phyloP scores from a whole-genome alignment of 345 rosid genomes.

The Lenwebbia sp. region DNA sequence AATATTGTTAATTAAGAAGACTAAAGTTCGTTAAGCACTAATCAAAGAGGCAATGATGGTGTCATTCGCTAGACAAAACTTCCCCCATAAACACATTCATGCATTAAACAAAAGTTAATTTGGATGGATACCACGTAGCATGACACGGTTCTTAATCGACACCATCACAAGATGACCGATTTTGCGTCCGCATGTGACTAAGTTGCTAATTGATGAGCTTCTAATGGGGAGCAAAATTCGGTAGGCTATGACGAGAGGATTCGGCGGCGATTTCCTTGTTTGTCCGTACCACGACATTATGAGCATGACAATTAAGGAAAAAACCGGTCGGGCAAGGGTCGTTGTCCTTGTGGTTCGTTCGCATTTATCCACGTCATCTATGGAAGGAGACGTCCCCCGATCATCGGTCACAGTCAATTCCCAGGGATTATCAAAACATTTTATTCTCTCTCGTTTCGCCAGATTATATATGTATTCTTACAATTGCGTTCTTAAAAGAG shows the following conservation, averaged over 20 bases:
- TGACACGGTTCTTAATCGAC: neutral
- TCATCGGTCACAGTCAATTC: fast-evolving
- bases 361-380: neutral
- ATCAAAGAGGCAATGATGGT: neutral
- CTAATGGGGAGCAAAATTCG: neutral
- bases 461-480: neutral
- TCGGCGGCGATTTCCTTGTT: neutral
- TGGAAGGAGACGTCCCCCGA: neutral
- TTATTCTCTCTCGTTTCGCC: neutral
- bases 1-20: neutral
- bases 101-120: neutral
- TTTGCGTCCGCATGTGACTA: neutral
- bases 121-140: neutral
- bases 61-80: neutral
- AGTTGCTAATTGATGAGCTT: neutral
- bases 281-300: neutral
- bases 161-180: neutral
- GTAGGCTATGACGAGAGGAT: neutral
- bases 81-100: neutral
- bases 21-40: neutral
- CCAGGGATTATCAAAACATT: neutral
- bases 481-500: neutral
- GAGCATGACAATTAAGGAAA: neutral
- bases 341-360: neutral
- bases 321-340: neutral